A percentile compares a stretch with the other conserved stretches of the same genome.
These are phyloP conservation scores for Prunus padus DNA, from an alignment of 306 rosid genomes.

Conservation along the genomic window DNA sequence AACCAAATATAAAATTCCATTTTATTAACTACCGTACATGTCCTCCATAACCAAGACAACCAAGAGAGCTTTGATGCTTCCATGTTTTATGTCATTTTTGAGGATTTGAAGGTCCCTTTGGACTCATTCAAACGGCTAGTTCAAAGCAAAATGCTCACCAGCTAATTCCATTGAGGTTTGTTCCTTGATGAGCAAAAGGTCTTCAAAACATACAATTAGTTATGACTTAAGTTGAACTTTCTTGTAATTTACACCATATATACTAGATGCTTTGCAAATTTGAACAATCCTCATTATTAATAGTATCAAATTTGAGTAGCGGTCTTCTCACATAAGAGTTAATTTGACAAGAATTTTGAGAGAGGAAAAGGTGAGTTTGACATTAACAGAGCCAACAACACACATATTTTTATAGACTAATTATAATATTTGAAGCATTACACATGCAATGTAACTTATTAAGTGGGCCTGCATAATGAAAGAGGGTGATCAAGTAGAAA, in stretches of 20 bases:
- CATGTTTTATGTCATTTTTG: conserved; percentile 35
- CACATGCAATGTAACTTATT: too few species aligned
- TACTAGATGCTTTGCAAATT: neutral
- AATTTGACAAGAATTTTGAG: too few species aligned
- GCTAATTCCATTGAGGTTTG: neutral
- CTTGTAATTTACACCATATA: conserved; percentile 11
- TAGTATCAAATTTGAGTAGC: neutral
- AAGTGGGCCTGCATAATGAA: too few species aligned
- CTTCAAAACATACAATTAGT: neutral
- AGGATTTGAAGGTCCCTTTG: conserved; percentile 31
- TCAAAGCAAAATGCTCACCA: conserved; percentile 1
- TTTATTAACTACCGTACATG: conserved; percentile 31
- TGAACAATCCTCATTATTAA: neutral
- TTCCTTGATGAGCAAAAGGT: neutral
- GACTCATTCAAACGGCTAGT: conserved; percentile 49
- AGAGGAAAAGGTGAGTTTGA: too few species aligned
- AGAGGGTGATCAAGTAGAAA: too few species aligned
- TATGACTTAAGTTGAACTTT: conserved; percentile 1
- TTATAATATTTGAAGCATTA: too few species aligned
- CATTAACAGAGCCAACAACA: too few species aligned
- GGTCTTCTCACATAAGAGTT: too few species aligned
- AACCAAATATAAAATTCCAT: conserved; percentile 6
- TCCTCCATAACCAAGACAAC: conserved; percentile 62
- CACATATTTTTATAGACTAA: too few species aligned
- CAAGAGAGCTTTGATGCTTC: conserved; percentile 37